Base-by-base conservation (phyloP, 305 asterid species). In the Coffea humblotiana region DNA sequence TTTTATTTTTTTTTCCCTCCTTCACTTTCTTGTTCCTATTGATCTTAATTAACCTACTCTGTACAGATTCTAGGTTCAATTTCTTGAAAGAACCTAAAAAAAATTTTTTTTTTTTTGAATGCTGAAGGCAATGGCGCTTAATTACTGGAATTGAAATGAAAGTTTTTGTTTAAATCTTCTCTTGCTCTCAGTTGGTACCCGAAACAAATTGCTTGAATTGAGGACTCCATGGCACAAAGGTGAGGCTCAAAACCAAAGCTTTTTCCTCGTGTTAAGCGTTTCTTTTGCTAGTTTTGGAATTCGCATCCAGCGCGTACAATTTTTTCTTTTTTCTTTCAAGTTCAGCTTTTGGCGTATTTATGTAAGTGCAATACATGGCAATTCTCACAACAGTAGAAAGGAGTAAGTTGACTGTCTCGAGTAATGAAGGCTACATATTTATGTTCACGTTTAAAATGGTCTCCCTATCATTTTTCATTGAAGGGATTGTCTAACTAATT, bases 141-240 rank as follows among this genome's bases (percentile, higher is more conserved):
- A 48, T 32, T 32, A 32, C 58, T 66, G 29, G 77, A 10, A 27
- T 75, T 27, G 80, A 43, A 29, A 77, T 18, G 35, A 35, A 29
- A 74, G 25, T 6, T 72, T 77, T 63, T 66, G 35, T 32, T 60
- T 78, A 72, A 40, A 40, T 63, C 12, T 51, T 52, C 54, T 49
- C 15, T 10, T 49, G 54, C 14, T 78, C 68, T 65, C 35, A n/a
- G 29, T 63, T 61, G 29, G 29, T 7, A 14, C 54, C 78, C 81
- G 86, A 81, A 86, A 88, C 78, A 78, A 82, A 84, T 83, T 83
- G 89, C 90, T 60, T 48, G 74, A 83, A 72, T 83, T 76, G 82
- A 82, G 90, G 90, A 71, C 19, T 45, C 37, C 51, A 49, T 65
- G 66, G 71, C 77, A 48, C 54, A 72, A 80, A 85, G 82, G 29